phyloP scores from a whole-genome alignment of 2,329 filamentous ascomycete genomes.

The Colletotrichum abscissum region DNA sequence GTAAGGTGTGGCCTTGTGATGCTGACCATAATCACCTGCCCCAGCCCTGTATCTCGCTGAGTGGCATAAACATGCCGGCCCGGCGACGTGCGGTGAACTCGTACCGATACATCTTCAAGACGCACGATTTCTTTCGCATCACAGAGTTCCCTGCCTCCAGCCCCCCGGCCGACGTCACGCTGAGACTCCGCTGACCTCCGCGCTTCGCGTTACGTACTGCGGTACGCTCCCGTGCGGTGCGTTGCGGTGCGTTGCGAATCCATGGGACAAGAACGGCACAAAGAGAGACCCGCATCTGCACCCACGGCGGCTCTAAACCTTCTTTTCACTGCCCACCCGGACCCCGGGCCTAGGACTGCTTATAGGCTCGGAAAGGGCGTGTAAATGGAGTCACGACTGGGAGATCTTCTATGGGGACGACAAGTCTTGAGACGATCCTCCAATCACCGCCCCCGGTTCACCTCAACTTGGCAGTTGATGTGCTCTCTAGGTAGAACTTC shows the following conservation, averaged over 20 bases:
- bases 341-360: neutral
- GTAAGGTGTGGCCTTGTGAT: neutral
- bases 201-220: neutral
- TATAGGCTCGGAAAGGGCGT: neutral
- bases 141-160: neutral
- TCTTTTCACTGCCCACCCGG: constrained; percentile 15
- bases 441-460: constrained; percentile 23
- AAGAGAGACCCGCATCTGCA: constrained; percentile 3
- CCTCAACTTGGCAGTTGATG: constrained; percentile 1
- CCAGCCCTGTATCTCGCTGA: neutral
- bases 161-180: neutral
- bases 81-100: neutral
- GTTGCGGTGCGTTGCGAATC: neutral
- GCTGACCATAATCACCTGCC: neutral
- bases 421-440: constrained; percentile 4
- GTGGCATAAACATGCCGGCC: neutral
- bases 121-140: neutral
- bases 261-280: neutral
- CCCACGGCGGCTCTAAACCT: constrained; percentile 30
- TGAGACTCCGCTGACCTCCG: constrained; percentile 4
- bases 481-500: neutral
- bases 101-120: neutral
- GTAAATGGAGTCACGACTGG: neutral
- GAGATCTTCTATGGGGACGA: neutral
- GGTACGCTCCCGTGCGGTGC: neutral